Evolutionary conservation across 306 rosid species (phyloP).

Genomic region (Cajanus cajan): DNA sequence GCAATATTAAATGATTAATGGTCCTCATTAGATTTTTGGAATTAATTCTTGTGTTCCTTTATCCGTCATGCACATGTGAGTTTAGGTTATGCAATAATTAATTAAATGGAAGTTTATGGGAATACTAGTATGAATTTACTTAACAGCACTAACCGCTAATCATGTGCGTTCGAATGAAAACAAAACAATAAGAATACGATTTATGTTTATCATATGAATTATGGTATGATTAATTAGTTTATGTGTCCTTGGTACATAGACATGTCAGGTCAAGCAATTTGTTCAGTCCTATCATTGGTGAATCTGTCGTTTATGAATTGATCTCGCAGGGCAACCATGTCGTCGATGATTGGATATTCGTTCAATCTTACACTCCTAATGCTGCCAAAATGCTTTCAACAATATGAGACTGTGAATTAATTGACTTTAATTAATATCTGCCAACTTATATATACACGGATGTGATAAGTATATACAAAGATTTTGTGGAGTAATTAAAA

Average conservation of each 20-base stretch:
- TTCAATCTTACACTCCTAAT: constrained; percentile 21
- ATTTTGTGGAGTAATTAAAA: constrained; percentile 17
- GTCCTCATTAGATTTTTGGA: constrained; percentile 15
- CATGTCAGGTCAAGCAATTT: constrained; percentile 57
- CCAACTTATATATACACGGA: neutral
- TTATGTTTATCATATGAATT: no score
- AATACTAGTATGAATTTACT: neutral
- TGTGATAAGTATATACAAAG: no score
- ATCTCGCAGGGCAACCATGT: constrained; percentile 33
- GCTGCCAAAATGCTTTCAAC: constrained; percentile 24
- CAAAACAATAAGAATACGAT: neutral
- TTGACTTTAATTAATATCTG: neutral
- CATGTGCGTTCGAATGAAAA: constrained; percentile 31
- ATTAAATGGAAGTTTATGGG: constrained; percentile 14
- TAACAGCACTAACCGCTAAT: constrained; percentile 34
- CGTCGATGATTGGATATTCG: constrained; percentile 33
- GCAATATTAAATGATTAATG: constrained; percentile 28
- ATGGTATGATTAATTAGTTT: constrained; percentile 34
- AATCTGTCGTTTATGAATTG: constrained; percentile 43
- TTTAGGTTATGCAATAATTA: neutral
- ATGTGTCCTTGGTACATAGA: constrained; percentile 35
- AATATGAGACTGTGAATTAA: neutral
- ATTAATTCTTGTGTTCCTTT: constrained; percentile 13
- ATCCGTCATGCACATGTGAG: constrained; percentile 29
- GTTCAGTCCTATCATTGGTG: constrained; percentile 55